Base-by-base conservation (phyloP, 2,329 filamentous ascomycete species). In the Xylariaceae sp. region DNA sequence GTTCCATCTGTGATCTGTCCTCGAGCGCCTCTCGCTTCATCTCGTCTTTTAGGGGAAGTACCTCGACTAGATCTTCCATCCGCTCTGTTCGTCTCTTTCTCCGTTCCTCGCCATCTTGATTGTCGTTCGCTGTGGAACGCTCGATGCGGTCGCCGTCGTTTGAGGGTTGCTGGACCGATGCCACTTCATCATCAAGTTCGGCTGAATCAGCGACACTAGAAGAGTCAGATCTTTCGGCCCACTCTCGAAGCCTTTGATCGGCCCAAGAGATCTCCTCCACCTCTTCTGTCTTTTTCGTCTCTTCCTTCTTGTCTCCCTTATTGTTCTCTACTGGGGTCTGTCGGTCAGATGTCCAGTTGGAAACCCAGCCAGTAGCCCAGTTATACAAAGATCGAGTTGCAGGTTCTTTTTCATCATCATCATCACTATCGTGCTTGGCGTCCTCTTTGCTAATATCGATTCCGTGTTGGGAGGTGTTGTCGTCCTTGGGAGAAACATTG, bases 291-390 rank as follows among this genome's bases (percentile, higher is more conserved):
- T 45, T 6, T 45, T 45, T n/a, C 13, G 41, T n/a, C 41, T 41
- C 37, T 55, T 62, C 59, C 35, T 68, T 64, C 55, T 68, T 68
- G 45, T 65, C 37, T 13, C 3, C 57, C 52, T 75, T 75, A 61
- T 75, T 74, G 47, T 71, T 57, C 66, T 65, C 23, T 48, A 41
- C 17, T 17, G 41, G 45, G 52, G 61, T 47, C 1, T 53, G 54
- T 10, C 34, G 35, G 15, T 66, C 64, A 41, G 9, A 10, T 3
- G 9, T 41, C 37, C 37, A 41, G 9, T 13, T 13, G 13, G 41
- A 45, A 45, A 45, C 41, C 41, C 41, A 45, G 41, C 13, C 41
- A 15, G 41, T 15, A 45, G 41, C 41, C 41, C 41, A 45, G 13
- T n/a, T 45, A 48, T 64, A 58, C 15, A 52, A 51, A 53, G 56